phyloP scores from a whole-genome alignment of 768 basidiomycete species.

The Auriscalpium vulgare region DNA sequence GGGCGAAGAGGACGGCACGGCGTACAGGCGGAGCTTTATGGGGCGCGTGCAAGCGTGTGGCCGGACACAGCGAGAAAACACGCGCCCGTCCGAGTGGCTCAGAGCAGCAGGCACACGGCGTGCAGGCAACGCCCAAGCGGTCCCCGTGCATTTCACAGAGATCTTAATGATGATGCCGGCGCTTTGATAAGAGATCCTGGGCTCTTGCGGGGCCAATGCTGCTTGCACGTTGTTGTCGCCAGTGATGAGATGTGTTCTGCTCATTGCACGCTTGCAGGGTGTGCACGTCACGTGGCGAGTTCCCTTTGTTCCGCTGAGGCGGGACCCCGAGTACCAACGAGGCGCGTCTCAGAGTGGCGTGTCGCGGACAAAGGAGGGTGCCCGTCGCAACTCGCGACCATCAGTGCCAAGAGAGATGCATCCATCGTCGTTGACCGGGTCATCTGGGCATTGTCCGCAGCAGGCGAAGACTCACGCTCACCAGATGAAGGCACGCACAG shows the following conservation, averaged over 20 bases:
- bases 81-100: not conserved
- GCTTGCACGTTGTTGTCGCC: not conserved
- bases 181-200: not conserved
- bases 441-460: too few relatives aligned
- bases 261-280: not conserved
- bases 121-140: not conserved
- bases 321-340: not conserved
- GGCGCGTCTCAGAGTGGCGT: too few relatives aligned
- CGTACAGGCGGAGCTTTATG: not conserved
- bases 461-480: too few relatives aligned
- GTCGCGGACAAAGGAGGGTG: too few relatives aligned
- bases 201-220: not conserved
- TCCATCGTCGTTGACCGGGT: too few relatives aligned
- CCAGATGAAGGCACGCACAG: too few relatives aligned
- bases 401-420: too few relatives aligned
- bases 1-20: not conserved
- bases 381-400: too few relatives aligned
- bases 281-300: not conserved
- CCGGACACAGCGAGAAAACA: not conserved
- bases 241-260: not conserved
- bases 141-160: not conserved
- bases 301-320: not conserved
- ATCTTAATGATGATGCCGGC: not conserved
- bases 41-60: not conserved
- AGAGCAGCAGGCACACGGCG: not conserved